Percentiles rank a stretch among this genome's conserved stretches.
phyloP scores from a whole-genome alignment of 2,329 filamentous ascomycete genomes.

The Penicillium glabrum region DNA sequence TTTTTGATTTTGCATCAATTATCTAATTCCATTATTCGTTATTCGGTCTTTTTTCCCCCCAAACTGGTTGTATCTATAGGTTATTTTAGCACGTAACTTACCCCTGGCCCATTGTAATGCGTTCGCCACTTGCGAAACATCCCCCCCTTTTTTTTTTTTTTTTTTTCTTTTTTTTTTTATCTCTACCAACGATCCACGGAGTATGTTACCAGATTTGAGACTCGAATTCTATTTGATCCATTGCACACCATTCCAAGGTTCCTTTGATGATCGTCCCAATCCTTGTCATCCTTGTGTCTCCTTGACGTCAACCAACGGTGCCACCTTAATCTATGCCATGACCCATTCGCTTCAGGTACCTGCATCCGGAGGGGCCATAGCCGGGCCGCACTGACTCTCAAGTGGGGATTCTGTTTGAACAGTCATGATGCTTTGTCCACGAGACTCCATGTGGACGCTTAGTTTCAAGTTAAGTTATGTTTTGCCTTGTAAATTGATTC shows the following conservation, averaged over 20 bases:
- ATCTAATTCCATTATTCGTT: no score
- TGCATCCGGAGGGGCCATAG: conserved; percentile 16
- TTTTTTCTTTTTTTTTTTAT: not conserved
- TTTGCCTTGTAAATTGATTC: not conserved
- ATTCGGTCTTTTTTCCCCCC: no score
- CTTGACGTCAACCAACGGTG: not conserved
- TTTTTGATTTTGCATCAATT: not conserved
- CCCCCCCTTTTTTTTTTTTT: not conserved
- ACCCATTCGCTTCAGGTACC: conserved; percentile 13
- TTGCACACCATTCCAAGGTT: not conserved
- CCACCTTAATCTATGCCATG: not conserved
- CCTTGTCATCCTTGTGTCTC: not conserved
- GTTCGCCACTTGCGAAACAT: conserved; percentile 2
- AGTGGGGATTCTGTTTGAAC: conserved; percentile 9
- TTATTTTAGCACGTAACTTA: not conserved
- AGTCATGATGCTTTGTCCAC: conserved; percentile 13
- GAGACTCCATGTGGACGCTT: conserved; percentile 25
- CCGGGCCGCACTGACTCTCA: conserved; percentile 9
- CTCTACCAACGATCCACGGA: not conserved
- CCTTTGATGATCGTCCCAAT: not conserved
- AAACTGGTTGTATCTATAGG: not conserved
- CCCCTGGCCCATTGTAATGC: not conserved
- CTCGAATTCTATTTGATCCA: not conserved
- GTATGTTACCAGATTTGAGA: not conserved
- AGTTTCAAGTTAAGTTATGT: conserved; percentile 16